Evolutionary conservation across 2,329 filamentous ascomycete species (phyloP).

Genomic region (Trichoderma hamatum): DNA sequence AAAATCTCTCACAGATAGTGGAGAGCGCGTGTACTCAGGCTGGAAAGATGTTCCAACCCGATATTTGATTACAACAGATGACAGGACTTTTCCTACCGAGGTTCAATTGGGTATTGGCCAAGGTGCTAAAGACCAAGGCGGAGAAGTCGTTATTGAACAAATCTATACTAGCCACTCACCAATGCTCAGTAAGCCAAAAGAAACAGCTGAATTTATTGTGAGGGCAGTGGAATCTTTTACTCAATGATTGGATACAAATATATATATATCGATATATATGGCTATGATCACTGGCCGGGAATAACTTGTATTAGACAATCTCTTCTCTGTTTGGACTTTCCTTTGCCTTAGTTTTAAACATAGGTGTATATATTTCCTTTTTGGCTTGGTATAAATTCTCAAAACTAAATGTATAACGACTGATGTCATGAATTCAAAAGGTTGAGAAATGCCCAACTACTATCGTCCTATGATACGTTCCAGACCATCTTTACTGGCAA

Average conservation of each 20-base stretch:
- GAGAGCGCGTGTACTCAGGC: constrained; percentile 48
- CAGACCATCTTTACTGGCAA: neutral
- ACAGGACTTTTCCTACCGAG: constrained; percentile 45
- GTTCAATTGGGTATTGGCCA: constrained; percentile 45
- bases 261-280: too few relatives aligned
- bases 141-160: constrained; percentile 43
- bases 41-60: constrained; percentile 53
- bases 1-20: constrained; percentile 50
- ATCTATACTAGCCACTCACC: constrained; percentile 52
- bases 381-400: neutral
- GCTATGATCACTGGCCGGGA: too few relatives aligned
- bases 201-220: constrained; percentile 43
- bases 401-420: too few relatives aligned
- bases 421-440: too few relatives aligned
- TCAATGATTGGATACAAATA: neutral
- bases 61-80: constrained; percentile 50
- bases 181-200: constrained; percentile 50
- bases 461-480: neutral
- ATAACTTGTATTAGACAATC: neutral
- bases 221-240: constrained; percentile 34
- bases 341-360: neutral
- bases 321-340: neutral
- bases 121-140: constrained; percentile 45
- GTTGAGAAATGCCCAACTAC: too few relatives aligned
- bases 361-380: neutral